Evolutionary conservation across 495 filamentous ascomycete species (phyloP), one percentile per base, ranked within the genome.

Genomic region (Trichoderma gamsii): DNA sequence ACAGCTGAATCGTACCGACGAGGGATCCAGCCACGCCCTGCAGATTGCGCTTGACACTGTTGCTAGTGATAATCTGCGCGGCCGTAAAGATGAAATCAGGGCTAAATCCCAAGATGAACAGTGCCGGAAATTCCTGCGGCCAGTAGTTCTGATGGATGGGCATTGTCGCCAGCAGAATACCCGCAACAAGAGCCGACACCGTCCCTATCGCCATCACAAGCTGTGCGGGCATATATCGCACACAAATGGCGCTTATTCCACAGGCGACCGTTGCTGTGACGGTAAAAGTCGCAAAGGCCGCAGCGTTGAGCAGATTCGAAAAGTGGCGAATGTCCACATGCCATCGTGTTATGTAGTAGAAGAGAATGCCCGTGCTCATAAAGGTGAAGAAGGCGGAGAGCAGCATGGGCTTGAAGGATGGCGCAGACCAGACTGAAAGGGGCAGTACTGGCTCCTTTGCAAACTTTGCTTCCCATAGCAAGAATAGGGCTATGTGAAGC

Each of bases 1-100:
- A 86, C 6, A 81, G 70, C 66, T 79, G 78, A 23, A 86, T 66
- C 4, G 79, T 79, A 0, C 81, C 81, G 43, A 85, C 78, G 11
- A 84, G 71, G 0, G 79, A 81, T 3, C 78, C 82, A 0, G 82
- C 83, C 65, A 83, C 76, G 0, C 84, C 84, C 65, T 86, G 83
- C 65, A 85, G 75, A 27, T 77, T 72, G n/a, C 78, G 71, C 18
- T 74, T 75, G 13, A 85, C 83, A 0, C 75, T 76, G 66, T 85
- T 85, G 64, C 81, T 84, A 7, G 82, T 83, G 68, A 86, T 84
- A 61, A 86, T 84, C 66, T 85, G 82, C 0, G 79, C 81, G 12
- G 81, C 82, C 0, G 80, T 82, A 65, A 79, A 84, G 38, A 83
- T 78, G 4, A 86, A 77, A 70, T 86, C 84, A 0, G 82, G 81